Base-by-base conservation (phyloP, 176 grass and related monocot genomes). In the Carex myosuroides region DNA sequence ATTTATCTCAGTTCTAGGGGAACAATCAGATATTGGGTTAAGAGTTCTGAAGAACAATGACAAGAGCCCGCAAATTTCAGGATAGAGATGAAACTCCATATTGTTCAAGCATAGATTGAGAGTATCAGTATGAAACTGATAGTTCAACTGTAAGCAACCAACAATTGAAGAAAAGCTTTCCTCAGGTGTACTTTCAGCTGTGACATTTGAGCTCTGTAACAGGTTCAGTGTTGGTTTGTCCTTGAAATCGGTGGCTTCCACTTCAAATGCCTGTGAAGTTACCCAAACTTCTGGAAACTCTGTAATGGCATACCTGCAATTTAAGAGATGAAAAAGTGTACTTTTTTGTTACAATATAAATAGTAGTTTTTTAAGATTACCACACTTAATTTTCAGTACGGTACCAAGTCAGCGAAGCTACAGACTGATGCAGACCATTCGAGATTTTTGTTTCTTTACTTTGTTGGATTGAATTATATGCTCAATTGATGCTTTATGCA, bases 11-110 rank as follows among this genome's bases (percentile, higher is more conserved):
- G 44, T 86, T 75, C 26, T 35, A 68, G 77, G 81, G 68, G 84
- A 86, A 64, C 24, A 39, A 30, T 82, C 20, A 88, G 74, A 88
- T 75, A 78, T 33, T 68, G 76, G 71, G 44, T 86, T 84, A 80
- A 94, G 87, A 80, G 75, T 89, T 84, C 59, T 78, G 37, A 93
- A 90, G 83, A 98, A 94, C 64, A 68, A 84, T 29, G 52, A 82
- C 62, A 98, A 52, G 64, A 85, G 89, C 77, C 91, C 86, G 57
- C 82, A 82, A 87, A 93, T 80, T 86, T 82, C 86, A 83, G 92
- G 95, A 86, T 91, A 69, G 52, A 98, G 35, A 93, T 98, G 89
- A 79, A 98, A 84, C 88, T 98, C 91, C 82, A 98, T 79, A 87
- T 88, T 70, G 50, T 70, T 70, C 55, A 98, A 76, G 67, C 82